Base-by-base conservation (phyloP, 495 filamentous ascomycete species). In the Hypoxylon fragiforme region DNA sequence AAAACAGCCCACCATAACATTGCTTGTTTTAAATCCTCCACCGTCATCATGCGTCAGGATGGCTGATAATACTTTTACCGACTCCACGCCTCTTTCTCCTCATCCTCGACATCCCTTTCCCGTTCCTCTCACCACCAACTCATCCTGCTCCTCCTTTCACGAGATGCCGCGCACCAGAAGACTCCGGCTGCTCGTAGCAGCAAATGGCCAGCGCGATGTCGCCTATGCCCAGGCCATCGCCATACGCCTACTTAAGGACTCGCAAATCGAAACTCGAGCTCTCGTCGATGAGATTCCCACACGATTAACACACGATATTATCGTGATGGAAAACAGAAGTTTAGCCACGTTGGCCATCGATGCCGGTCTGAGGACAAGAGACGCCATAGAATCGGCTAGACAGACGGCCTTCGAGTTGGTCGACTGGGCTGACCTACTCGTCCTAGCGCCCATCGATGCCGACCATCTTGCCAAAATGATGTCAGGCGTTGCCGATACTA, bases 371-470 rank as follows among this genome's bases (percentile, higher is more conserved):
- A 65, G 63, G 19, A 63, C 69, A 9, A 59, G 62, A 21, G 70
- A 73, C 20, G 63, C 67, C 8, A 70, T 80, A 60, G 77, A 80
- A 51, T 68, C 65, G 12, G 73, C 65, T 24, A 70, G 70, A 43
- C 71, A 72, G 38, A 65, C 86, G 53, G 87, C 86, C 15, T 84
- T 80, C 7, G 85, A 90, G 58, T 78, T 91, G 21, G 86, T 86
- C 54, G 83, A 88, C 60, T 95, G 90, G 90, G 89, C 90, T n/a
- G 88, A 94, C 69, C 73, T 95, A 65, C 76, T 94, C 13, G 77
- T 94, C 16, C 78, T 94, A 9, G 88, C 87, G 12, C 89, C 90
- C n/a, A 85, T 95, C 44, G 86, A 91, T 62, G 88, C 89, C 28
- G 87, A 90, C 67, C 82, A 82, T 34, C 70, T 95, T 46, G 88